These are phyloP conservation scores for Solanum pennellii DNA, from an alignment of 257 asterid species.

Conservation along the genomic window DNA sequence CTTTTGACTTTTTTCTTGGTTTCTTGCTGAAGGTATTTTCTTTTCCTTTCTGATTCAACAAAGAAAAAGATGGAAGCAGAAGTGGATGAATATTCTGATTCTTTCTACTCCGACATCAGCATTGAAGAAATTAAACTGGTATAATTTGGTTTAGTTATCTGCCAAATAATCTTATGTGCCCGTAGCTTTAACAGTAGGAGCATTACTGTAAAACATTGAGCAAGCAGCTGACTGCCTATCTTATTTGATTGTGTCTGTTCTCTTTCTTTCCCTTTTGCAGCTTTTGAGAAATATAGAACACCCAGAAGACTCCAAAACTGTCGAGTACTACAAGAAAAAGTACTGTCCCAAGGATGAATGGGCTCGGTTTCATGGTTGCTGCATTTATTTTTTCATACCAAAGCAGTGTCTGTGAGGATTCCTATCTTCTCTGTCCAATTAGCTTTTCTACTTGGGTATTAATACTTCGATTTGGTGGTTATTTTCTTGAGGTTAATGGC, in stretches of 20 bases:
- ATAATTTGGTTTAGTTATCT: constrained; percentile 29
- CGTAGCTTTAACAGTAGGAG: not conserved
- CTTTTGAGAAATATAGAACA: constrained; percentile 36
- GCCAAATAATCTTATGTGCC: not conserved
- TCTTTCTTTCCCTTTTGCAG: constrained; percentile 31
- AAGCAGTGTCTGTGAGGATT: constrained; percentile 36
- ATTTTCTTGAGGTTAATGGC: constrained; percentile 3
- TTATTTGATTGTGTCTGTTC: not conserved
- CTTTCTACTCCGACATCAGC: constrained; percentile 58
- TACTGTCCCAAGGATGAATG: constrained; percentile 69
- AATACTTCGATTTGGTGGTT: not conserved
- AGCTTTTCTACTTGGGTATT: not conserved
- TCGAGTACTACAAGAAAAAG: constrained; percentile 60
- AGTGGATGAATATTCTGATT: constrained; percentile 73
- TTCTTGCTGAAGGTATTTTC: constrained; percentile 46
- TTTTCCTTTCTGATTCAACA: constrained; percentile 65
- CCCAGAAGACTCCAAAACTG: constrained; percentile 30
- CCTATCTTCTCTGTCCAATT: constrained; percentile 1
- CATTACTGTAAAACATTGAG: not conserved
- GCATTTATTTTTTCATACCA: constrained; percentile 58
- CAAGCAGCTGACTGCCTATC: not conserved
- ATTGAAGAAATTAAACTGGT: constrained; percentile 65
- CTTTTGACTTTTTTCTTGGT: not conserved
- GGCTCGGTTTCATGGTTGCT: constrained; percentile 72
- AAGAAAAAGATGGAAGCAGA: constrained; percentile 72